phyloP scores from a whole-genome alignment of 306 rosid species.

The Crotalaria pallida region DNA sequence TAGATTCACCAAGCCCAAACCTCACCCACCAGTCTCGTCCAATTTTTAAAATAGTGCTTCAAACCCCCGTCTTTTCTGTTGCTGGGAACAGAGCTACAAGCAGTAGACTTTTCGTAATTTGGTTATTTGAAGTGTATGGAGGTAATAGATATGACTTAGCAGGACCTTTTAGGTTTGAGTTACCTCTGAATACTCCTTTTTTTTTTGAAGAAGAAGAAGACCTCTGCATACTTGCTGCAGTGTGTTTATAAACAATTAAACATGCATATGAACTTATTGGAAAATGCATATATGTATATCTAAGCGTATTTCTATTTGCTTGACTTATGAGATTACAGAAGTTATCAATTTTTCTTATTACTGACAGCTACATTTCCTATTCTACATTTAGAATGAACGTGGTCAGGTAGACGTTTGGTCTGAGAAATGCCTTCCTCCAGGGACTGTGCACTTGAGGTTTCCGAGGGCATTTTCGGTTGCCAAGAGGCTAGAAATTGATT shows the following conservation, averaged over 20 bases:
- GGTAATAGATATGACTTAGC: neutral
- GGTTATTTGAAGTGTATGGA: neutral
- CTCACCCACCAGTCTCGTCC: neutral
- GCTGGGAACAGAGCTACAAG: neutral
- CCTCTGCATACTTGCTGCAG: constrained; percentile 1
- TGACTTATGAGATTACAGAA: constrained; percentile 4
- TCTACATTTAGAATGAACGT: constrained; percentile 56
- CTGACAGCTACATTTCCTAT: constrained; percentile 26
- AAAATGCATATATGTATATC: neutral
- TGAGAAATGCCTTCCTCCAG: constrained; percentile 96
- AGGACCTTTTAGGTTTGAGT: neutral
- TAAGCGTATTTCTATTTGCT: neutral
- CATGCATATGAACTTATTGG: constrained; percentile 1
- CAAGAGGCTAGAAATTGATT: constrained; percentile 82
- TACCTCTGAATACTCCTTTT: no score
- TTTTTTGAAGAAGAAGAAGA: no score
- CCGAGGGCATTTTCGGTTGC: constrained; percentile 72
- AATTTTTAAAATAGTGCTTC: neutral
- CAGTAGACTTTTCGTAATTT: neutral
- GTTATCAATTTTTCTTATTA: constrained; percentile 14
- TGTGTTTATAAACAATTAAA: neutral
- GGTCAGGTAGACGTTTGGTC: constrained; percentile 99
- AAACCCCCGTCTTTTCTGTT: neutral
- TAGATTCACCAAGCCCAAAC: neutral
- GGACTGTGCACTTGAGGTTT: constrained; percentile 77